Base-by-base conservation (phyloP, 495 filamentous ascomycete genomes). In the Hypoxylon fragiforme region DNA sequence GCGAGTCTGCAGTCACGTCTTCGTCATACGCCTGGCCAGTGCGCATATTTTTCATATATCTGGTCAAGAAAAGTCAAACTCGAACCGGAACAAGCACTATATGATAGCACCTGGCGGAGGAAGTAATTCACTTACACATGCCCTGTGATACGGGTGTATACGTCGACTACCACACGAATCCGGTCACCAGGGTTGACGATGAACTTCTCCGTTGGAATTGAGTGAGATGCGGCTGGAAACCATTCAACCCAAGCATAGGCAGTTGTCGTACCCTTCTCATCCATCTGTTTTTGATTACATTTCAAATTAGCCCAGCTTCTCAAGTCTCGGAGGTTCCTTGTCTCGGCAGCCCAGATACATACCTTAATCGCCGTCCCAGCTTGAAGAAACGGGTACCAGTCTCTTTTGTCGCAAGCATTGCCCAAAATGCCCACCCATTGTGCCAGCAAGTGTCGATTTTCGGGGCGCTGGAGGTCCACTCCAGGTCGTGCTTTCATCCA, bases 391-490 rank as follows among this genome's bases (percentile, higher is more conserved):
- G 35, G 46, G 11, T 8, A 32, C 36, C 35, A 40, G 16, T n/a
- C 13, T 6, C 12, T 13, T n/a, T 50, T n/a, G 11, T 30, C 36
- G 24, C 46, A 50, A 4, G 9, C 13, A n/a, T 32, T 41, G 3
- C 48, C 39, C 7, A 43, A 20, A 7, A 50, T 50, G 15, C 47
- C 37, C 2, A 42, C 39, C 38, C 38, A 52, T 20, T 42, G 48
- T 24, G 38, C 28, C 7, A 52, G 30, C 14, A 2, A 16, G 28
- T 43, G 48, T 11, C 28, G 28, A 20, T 52, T 43, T 12, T 26
- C 15, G 7, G 38, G 18, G 19, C 44, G 5, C 21, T 16, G 31
- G 5, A 39, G 32, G 21, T 49, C 24, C 6, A 9, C 34, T 7
- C 11, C 21, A 1, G 30, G 6, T 0, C 11, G 15, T 9, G n/a